Evolutionary conservation across 192 early-diverging fungal species (phyloP), one percentile per base, ranked within the genome.

Genomic region (Linnemannia hyalina): DNA sequence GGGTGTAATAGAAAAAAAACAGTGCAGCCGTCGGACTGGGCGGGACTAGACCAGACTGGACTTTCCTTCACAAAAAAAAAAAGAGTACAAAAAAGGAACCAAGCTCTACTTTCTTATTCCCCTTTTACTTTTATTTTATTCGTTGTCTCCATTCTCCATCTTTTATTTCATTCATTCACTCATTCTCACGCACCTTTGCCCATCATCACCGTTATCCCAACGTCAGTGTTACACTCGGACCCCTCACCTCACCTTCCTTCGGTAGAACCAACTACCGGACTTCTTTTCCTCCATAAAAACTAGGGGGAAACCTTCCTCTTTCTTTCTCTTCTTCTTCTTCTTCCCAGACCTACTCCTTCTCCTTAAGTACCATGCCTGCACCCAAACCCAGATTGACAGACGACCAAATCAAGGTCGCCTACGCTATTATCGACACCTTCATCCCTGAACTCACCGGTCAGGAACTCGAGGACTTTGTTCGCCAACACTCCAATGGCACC

Each of bases 361-460:
- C 55, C 18, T 20, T 54, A 5, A 49, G 3, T 26, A 65, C 26
- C 26, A 65, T 65, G 60, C 60, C 60, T 4, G 29, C 60, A 26
- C 47, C 83, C 13, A 81, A 77, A 44, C 80, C 83, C 52, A 75
- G 22, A 29, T 74, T 83, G 41, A 81, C 41, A 38, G 80, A 88
- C 3, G 86, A 84, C 5, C 89, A 91, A 71, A 74, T 76, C 68
- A 88, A 85, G 40, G 89, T 89, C 11, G 68, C 90, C n/a, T 16
- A 76, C 20, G 88, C 92, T 40, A 86, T 94, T 52, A 76, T 88
- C 69, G 90, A 91, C 73, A 91, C 91, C 32, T 82, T 92, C 60
- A 80, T 92, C 36, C 83, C 89, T 2, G 83, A 88, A 49, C 76
- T 94, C 9, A 52, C 47, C 8, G 76, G 74, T 9, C 52, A 80